These are phyloP conservation scores for Penicillium angulare DNA, from an alignment of 495 filamentous ascomycete genomes.

Conservation along the genomic window DNA sequence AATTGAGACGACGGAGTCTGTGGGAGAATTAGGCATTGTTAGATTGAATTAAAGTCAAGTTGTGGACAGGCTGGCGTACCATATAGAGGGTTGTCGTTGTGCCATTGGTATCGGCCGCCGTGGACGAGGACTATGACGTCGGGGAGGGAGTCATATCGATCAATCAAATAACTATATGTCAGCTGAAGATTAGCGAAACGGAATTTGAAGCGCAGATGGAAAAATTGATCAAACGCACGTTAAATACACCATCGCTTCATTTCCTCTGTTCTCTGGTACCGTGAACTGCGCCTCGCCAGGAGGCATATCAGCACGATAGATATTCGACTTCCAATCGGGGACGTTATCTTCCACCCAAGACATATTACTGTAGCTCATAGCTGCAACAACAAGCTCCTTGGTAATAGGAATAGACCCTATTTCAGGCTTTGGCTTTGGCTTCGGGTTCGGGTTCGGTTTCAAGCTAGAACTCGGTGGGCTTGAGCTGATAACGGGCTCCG, in stretches of 20 bases:
- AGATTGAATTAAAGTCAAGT: not conserved
- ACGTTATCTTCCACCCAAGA: conserved; percentile 30
- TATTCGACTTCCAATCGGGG: conserved; percentile 37
- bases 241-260: conserved; percentile 63
- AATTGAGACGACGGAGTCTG: conserved; percentile 27
- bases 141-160: conserved; percentile 46
- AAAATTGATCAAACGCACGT: conserved; percentile 33
- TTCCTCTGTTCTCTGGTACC: conserved; percentile 56
- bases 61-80: conserved; percentile 19
- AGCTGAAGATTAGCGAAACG: not conserved
- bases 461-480: not conserved
- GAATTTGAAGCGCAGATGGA: not conserved
- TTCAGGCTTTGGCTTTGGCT: no score
- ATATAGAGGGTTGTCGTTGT: conserved; percentile 55
- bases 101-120: conserved; percentile 43
- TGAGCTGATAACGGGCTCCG: not conserved
- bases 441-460: no score
- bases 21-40: not conserved
- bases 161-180: conserved; percentile 37
- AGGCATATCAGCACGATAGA: conserved; percentile 52
- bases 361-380: conserved; percentile 24
- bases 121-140: conserved; percentile 48
- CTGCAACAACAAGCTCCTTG: conserved; percentile 29
- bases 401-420: not conserved
- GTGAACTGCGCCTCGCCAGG: conserved; percentile 29